Evolutionary conservation across 2,329 filamentous ascomycete genomes (phyloP), one percentile per base, ranked within the genome.

Genomic region (Alternaria dauci): DNA sequence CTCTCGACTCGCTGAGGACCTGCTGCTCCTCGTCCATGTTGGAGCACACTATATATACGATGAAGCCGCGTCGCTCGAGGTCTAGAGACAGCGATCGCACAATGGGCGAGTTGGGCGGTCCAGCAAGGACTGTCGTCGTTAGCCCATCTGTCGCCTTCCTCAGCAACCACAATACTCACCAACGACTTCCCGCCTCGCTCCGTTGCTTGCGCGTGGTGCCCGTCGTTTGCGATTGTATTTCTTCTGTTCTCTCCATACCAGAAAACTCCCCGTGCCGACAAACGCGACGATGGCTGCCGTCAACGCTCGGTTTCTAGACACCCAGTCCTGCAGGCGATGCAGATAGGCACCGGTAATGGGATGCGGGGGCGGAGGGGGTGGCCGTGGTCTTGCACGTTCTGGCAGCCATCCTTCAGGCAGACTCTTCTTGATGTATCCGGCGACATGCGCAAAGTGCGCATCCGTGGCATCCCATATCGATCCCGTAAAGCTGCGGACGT

Each of bases 11-110:
- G 61, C 87, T 86, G 61, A 92, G 87, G 14, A 98, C 89, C 65
- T 91, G 81, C 36, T 89, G 84, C 77, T 98, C 93, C 68, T 98
- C 94, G 71, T 97, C 92, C 60, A 89, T 81, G n/a, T 88, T 92
- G 65, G 88, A 90, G 71, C 93, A 94, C 1, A 96, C 91, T 61
- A 99, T 85, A 77, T 93, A 99, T 57, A 98, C 92, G 62, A 98
- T 91, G 77, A 96, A 98, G 5, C 95, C 95, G 66, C 93, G 88
- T 61, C 93, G 86, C 80, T 98, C 95, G 68, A 99, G 83, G 74
- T 99, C 95, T 48, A 94, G 81, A 2, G 93, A 89, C 55, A 98
- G 83, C 11, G 92, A 93, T 72, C 89, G 90, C 7, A 93, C 94
- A 73, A 97, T 84, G 16, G 94, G 91, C 71, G 96, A 89, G 51